phyloP scores from a whole-genome alignment of 208 protist genomes.

The Trypanosoma cruzi region DNA sequence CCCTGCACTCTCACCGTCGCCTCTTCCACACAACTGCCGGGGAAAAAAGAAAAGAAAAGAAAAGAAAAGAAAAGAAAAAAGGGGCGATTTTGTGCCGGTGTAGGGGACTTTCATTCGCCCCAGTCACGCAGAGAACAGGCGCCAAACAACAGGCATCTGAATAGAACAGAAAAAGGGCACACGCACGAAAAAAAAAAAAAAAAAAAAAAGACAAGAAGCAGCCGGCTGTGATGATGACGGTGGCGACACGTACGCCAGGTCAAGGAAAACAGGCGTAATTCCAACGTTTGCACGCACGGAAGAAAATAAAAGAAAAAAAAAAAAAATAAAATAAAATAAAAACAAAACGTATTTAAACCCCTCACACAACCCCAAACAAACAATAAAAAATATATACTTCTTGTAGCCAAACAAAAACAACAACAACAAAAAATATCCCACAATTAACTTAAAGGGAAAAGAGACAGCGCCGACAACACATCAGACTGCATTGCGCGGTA shows the following conservation, averaged over 20 bases:
- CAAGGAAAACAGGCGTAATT: no score
- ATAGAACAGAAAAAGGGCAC: not conserved
- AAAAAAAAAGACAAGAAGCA: not conserved
- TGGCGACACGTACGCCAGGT: no score
- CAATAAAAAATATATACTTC: conserved; percentile 7
- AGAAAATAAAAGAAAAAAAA: not conserved
- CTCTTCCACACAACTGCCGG: no score
- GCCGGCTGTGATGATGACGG: no score
- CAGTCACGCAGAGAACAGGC: not conserved
- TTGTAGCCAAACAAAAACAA: not conserved
- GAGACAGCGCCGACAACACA: conserved; percentile 26
- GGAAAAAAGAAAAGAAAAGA: not conserved
- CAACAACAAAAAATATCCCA: conserved; percentile 11
- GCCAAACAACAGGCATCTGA: not conserved
- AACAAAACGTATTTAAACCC: no score
- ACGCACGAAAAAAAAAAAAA: not conserved
- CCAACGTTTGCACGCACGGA: not conserved
- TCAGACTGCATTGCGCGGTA: conserved; percentile 3
- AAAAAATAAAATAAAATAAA: conserved; percentile 30
- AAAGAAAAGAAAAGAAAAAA: not conserved
- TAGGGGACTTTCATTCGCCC: no score
- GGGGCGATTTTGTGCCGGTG: no score
- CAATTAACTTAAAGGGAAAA: conserved; percentile 14
- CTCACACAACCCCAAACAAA: conserved; percentile 1
- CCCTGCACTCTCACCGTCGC: no score